Evolutionary conservation across 305 asterid species (phyloP).

Genomic region (Striga hermonthica): DNA sequence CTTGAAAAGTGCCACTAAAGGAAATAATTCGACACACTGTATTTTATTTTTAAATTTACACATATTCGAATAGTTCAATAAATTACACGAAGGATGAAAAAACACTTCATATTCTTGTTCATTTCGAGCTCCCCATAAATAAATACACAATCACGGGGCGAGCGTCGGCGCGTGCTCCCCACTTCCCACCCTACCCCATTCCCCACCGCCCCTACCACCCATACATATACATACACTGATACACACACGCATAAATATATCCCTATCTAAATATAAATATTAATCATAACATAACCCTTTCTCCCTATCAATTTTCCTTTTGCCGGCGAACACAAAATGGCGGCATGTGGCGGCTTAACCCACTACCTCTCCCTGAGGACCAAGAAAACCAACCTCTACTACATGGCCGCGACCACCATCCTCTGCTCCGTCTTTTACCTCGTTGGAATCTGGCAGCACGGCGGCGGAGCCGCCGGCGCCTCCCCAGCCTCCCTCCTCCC

Average conservation of each 20-base stretch:
- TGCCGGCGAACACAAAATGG: constrained; percentile 37
- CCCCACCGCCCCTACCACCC: too few species aligned
- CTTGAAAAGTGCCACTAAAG: too few species aligned
- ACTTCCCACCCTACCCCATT: too few species aligned
- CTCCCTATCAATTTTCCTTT: too few species aligned
- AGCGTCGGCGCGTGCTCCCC: constrained; percentile 45
- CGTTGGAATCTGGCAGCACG: constrained; percentile 65
- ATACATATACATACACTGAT: neutral
- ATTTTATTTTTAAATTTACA: neutral
- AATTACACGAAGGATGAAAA: neutral
- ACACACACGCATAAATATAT: neutral
- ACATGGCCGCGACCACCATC: constrained; percentile 44
- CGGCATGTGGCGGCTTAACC: constrained; percentile 47
- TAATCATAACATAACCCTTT: too few species aligned
- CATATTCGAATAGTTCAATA: neutral
- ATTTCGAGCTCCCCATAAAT: neutral
- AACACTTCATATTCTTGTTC: neutral
- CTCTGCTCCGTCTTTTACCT: constrained; percentile 70
- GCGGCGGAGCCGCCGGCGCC: constrained; percentile 40
- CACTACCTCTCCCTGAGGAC: constrained; percentile 46
- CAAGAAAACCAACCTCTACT: constrained; percentile 57
- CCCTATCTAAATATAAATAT: neutral
- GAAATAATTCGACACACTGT: too few species aligned
- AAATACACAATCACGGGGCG: constrained; percentile 48
- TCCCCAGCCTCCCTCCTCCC: constrained; percentile 34